Base-by-base conservation (phyloP, 768 basidiomycete species). In the Mycena vulgaris region DNA sequence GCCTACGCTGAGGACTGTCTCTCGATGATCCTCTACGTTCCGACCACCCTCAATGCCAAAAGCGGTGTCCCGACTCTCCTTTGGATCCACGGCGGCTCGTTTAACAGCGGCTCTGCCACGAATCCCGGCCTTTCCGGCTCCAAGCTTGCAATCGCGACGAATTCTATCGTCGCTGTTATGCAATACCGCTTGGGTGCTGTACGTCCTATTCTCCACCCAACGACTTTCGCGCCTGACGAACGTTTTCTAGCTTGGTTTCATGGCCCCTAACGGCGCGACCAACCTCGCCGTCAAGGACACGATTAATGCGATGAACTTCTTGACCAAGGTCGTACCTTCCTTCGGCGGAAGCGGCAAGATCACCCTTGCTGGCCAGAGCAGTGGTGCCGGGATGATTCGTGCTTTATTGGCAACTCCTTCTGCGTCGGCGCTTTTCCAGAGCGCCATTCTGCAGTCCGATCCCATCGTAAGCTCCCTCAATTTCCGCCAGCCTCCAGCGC, bases 11-110 rank as follows among this genome's bases (percentile, higher is more conserved):
- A 96, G 79, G 93, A 96, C 78, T 97, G 95, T 78, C 84, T 97
- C 52, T 95, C 90, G 25, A 89, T 95, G 84, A 81, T 93, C 28
- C 82, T 93, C 33, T 95, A 94, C 76, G 89, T 91, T 3, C 93
- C 93, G 7, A 79, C 83, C 9, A 76, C 82, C 2, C 82, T 80
- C 47, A 69, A 73, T 58, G 9, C 73, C 72, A 77, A 67, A 52
- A 85, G 75, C 79, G 72, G 73, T 49, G 84, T 81, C 0, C 87
- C 91, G 4, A 88, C 88, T 23, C 75, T 95, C 65, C 77, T 92
- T 70, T 92, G 93, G 95, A 86, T 96, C 61, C 96, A 96, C 72
- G 96, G 95, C 13, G 95, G 96, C 25, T 95, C 95, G 0, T 94
- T 93, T 78, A 81, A 88, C 57, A 74, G 83, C 5, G 95, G 96